Evolutionary conservation across 2,329 filamentous ascomycete genomes (phyloP).

Genomic region (Hypoxylon sp.): DNA sequence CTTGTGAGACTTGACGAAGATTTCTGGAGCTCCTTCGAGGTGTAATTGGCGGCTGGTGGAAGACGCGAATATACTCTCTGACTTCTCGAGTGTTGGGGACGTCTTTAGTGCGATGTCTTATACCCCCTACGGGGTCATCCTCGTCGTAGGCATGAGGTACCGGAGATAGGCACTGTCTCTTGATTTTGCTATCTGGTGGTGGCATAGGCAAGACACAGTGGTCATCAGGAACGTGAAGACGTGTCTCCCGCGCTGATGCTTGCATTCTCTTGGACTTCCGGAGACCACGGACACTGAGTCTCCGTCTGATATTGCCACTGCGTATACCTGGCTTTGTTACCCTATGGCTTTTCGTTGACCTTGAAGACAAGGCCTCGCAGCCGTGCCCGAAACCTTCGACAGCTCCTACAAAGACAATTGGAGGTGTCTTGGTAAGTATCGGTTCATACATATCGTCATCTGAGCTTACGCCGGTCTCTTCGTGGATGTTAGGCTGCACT

Average conservation of each 20-base stretch:
- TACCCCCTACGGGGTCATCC: constrained; percentile 40
- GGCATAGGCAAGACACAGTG: constrained; percentile 47
- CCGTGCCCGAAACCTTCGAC: constrained; percentile 31
- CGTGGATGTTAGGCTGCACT: constrained; percentile 25
- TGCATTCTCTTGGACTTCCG: constrained; percentile 37
- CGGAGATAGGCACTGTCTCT: constrained; percentile 28
- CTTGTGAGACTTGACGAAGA: constrained; percentile 24
- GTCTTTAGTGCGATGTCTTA: constrained; percentile 31
- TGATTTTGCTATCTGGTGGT: constrained; percentile 41
- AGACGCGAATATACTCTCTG: constrained; percentile 51
- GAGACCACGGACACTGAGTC: constrained; percentile 24
- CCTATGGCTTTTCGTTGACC: constrained; percentile 23
- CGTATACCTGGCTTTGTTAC: constrained; percentile 39
- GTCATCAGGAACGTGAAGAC: constrained; percentile 34
- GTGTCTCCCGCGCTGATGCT: constrained; percentile 15
- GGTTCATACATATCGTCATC: constrained; percentile 35
- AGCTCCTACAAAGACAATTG: constrained; percentile 36
- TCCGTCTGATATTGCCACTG: constrained; percentile 42
- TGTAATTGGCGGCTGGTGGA: constrained; percentile 50
- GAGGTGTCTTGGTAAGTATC: constrained; percentile 15
- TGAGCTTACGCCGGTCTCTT: constrained; percentile 37
- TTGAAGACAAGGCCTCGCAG: constrained; percentile 29
- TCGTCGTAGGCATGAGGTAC: constrained; percentile 45
- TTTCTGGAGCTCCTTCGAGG: constrained; percentile 48
- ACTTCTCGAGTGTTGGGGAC: constrained; percentile 51